Evolutionary conservation across 1,139 yeast genomes (phyloP).

Genomic region (Magnusiomyces clavatus): DNA sequence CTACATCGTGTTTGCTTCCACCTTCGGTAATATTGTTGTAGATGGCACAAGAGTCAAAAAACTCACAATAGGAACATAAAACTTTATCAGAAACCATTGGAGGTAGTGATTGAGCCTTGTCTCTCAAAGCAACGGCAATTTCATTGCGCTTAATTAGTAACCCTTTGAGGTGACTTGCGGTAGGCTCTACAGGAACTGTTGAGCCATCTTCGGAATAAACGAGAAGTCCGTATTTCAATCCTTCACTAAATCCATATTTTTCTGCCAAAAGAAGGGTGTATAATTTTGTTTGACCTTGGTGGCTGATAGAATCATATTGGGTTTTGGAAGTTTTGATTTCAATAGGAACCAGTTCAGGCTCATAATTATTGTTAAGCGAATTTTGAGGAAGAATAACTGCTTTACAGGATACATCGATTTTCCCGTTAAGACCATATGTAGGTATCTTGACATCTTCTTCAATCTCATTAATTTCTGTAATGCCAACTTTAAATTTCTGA

Average conservation of each 20-base stretch:
- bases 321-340: constrained; percentile 79
- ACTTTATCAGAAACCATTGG: constrained; percentile 45
- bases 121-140: constrained; percentile 49
- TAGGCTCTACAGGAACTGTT: constrained; percentile 38
- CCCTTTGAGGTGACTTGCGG: constrained; percentile 48
- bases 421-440: constrained; percentile 82
- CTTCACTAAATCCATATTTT: constrained; percentile 46
- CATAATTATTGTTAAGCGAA: constrained; percentile 10
- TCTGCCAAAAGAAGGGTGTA: constrained; percentile 76
- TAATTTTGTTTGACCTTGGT: constrained; percentile 83
- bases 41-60: constrained; percentile 59
- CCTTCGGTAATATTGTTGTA: constrained; percentile 41
- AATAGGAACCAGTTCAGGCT: constrained; percentile 52
- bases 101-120: constrained; percentile 44
- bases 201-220: constrained; percentile 63
- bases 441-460: constrained; percentile 95
- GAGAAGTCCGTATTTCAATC: constrained; percentile 56
- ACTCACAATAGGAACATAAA: constrained; percentile 62
- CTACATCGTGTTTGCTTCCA: background rate
- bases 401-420: constrained; percentile 79
- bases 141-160: constrained; percentile 65
- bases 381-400: constrained; percentile 35
- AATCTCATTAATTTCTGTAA: constrained; percentile 62
- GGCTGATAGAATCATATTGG: constrained; percentile 47
- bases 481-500: too few relatives aligned